Conservation (phyloP, 371 early-diverging fungal genomes). For the Sporodiniella umbellata region DNA sequence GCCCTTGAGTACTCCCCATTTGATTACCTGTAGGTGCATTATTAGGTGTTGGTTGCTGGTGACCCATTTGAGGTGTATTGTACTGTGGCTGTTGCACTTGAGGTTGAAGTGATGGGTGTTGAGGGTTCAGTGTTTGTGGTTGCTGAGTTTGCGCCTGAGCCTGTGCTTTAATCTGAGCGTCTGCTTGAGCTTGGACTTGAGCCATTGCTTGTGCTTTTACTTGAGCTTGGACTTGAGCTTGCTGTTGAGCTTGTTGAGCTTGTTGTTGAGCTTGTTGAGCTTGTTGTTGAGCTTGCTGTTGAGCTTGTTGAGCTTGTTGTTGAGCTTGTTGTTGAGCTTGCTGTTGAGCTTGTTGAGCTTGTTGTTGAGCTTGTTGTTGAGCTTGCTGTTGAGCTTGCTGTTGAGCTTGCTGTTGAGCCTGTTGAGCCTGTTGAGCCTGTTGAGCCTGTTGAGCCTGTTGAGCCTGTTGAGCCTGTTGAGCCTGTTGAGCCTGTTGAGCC, state of each 20-base stretch:
- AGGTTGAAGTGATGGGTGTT: slow-evolving; percentile 3
- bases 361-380: slow-evolving; percentile 1
- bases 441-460: slow-evolving; percentile 16
- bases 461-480: slow-evolving; percentile 15
- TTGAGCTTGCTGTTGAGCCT: slow-evolving; percentile 6
- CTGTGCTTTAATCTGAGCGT: slow-evolving; percentile 7
- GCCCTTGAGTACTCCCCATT: not conserved
- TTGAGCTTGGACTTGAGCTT: slow-evolving; percentile 11
- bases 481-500: slow-evolving; percentile 17
- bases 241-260: slow-evolving; percentile 17
- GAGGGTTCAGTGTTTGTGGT: slow-evolving; percentile 10
- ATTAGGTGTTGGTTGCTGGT: not conserved
- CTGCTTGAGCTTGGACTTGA: slow-evolving; percentile 12
- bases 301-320: slow-evolving; percentile 3
- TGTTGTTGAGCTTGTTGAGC: slow-evolving; percentile 7
- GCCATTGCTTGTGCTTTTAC: slow-evolving; percentile 5
- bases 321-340: slow-evolving; percentile 8
- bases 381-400: slow-evolving; percentile 10
- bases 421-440: too few species aligned
- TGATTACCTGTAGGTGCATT: not conserved
- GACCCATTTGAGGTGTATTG: not conserved
- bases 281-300: slow-evolving; percentile 2
- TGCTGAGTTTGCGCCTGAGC: slow-evolving; percentile 14
- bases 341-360: slow-evolving; percentile 7
- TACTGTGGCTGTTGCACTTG: not conserved